Conservation (phyloP, 495 filamentous ascomycete species). For the Penicillium goetzii region DNA sequence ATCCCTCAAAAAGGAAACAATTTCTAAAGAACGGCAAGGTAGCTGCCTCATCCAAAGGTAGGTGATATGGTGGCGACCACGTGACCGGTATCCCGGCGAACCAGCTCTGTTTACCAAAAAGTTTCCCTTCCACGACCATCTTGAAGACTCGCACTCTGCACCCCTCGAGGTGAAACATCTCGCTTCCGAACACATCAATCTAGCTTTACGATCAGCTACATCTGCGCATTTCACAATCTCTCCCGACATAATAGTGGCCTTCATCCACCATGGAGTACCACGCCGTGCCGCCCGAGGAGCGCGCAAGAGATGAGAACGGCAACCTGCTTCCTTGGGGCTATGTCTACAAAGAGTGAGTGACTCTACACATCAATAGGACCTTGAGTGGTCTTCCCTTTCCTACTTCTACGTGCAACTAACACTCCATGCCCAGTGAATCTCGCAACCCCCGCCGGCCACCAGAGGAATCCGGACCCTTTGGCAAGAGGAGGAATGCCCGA, state of each 20-base stretch:
- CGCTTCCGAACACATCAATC: not conserved
- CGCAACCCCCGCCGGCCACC: slow-evolving; percentile 54
- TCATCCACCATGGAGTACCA: slow-evolving; percentile 61
- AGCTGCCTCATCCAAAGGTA: not conserved
- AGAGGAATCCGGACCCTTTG: slow-evolving; percentile 68
- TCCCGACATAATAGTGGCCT: not conserved
- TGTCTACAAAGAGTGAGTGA: slow-evolving; percentile 61
- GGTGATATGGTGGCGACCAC: slow-evolving; percentile 11
- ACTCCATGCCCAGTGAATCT: slow-evolving; percentile 38
- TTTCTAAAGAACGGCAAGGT: not conserved
- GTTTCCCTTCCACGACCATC: slow-evolving; percentile 17
- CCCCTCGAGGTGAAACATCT: slow-evolving; percentile 4
- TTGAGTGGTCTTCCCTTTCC: not conserved
- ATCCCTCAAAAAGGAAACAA: not conserved
- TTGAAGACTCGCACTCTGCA: slow-evolving; percentile 6
- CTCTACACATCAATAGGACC: not conserved
- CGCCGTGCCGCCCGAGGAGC: slow-evolving; percentile 66
- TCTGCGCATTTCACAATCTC: not conserved
- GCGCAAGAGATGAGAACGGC: slow-evolving; percentile 62
- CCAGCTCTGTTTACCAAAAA: slow-evolving; percentile 35
- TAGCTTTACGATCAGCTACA: not conserved
- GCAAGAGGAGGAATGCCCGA: slow-evolving; percentile 55
- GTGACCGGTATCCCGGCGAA: slow-evolving; percentile 34
- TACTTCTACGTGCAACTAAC: slow-evolving; percentile 9
- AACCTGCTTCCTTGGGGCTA: slow-evolving; percentile 64